Evolutionary conservation across 495 filamentous ascomycete genomes (phyloP).

Genomic region (Cairneyella variabilis): DNA sequence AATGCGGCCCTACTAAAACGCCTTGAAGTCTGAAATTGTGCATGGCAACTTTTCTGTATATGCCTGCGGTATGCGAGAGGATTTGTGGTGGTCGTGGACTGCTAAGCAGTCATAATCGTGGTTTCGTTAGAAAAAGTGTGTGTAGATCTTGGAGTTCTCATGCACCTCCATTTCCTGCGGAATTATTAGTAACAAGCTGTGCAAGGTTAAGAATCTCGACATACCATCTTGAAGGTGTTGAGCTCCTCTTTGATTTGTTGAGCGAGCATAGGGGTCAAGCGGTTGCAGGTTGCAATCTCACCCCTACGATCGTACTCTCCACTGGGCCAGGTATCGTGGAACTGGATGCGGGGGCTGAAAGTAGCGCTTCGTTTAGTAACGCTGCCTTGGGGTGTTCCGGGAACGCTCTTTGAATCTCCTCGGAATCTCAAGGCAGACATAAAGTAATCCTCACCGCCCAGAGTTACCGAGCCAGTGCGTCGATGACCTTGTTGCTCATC

Average conservation of each 20-base stretch:
- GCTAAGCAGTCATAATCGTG: conserved; percentile 22
- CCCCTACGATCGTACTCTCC: conserved; percentile 95
- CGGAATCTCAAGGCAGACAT: conserved; percentile 65
- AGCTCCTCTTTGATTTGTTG: conserved; percentile 99
- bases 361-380: conserved; percentile 65
- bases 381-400: conserved; percentile 66
- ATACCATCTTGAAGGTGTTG: conserved; percentile 98
- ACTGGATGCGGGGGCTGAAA: conserved; percentile 91
- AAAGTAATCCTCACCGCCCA: conserved; percentile 87
- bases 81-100: conserved; percentile 19
- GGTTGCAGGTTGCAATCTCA: conserved; percentile 96
- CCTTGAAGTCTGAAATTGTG: conserved; percentile 32
- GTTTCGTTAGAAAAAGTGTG: conserved; percentile 85
- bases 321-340: conserved; percentile 93
- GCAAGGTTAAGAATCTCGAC: conserved; percentile 25
- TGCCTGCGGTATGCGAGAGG: conserved; percentile 19
- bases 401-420: conserved; percentile 68
- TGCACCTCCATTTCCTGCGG: conserved; percentile 99
- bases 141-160: conserved; percentile 97
- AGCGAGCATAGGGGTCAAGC: conserved; percentile 91
- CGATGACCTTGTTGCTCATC: conserved; percentile 64
- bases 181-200: conserved; percentile 23
- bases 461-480: conserved; percentile 61
- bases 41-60: conserved; percentile 21
- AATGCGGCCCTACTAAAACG: conserved; percentile 32